Evolutionary conservation across 2,329 filamentous ascomycete species (phyloP).

Genomic region (Xylaria digitata): DNA sequence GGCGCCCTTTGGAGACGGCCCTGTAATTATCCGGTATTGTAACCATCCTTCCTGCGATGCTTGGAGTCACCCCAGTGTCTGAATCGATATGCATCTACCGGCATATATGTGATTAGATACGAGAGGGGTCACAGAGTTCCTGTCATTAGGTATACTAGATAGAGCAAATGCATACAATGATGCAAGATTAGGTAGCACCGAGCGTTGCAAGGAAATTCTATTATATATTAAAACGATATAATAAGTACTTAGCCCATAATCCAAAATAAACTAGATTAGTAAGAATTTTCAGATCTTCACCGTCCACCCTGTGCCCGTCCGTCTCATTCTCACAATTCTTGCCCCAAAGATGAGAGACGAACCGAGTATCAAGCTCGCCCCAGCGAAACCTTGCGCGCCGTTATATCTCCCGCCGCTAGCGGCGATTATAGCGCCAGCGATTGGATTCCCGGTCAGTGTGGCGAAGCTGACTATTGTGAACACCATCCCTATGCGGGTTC

Average conservation of each 20-base stretch:
- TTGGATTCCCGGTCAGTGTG: constrained; percentile 63
- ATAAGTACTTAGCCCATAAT: not conserved
- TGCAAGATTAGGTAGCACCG: not conserved
- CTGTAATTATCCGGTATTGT: not conserved
- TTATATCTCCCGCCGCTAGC: constrained; percentile 55
- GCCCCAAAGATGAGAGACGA: constrained; percentile 54
- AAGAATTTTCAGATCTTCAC: constrained; percentile 51
- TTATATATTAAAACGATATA: not conserved
- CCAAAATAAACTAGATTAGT: not conserved
- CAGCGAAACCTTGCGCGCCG: constrained; percentile 63
- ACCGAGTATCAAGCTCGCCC: constrained; percentile 56
- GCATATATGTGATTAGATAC: constrained; percentile 4
- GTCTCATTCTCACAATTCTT: constrained; percentile 54
- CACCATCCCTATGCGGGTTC: constrained; percentile 68
- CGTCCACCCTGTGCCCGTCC: constrained; percentile 53
- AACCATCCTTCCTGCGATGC: not conserved
- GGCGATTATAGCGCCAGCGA: constrained; percentile 62
- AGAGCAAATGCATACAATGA: not conserved
- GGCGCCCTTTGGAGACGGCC: not conserved
- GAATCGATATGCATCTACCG: not conserved
- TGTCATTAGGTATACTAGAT: not conserved
- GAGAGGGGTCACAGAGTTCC: not conserved
- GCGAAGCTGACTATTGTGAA: constrained; percentile 67
- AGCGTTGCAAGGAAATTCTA: not conserved
- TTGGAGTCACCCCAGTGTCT: not conserved